Evolutionary conservation across 164 flowering plant genomes (phyloP), one percentile per base, ranked within the genome.

Genomic region (Annona squamosa): DNA sequence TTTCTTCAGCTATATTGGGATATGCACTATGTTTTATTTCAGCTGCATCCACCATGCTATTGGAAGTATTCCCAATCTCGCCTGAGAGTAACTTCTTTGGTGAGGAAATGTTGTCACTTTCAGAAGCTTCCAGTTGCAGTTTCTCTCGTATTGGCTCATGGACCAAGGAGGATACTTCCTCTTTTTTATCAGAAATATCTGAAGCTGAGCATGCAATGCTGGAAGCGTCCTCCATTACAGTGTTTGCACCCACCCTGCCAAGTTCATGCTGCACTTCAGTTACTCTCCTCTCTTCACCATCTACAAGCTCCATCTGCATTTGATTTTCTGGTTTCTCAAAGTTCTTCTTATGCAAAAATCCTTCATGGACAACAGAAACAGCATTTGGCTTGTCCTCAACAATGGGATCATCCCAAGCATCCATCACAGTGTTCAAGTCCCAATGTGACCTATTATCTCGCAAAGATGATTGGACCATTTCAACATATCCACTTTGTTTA

Each of bases 371-470:
- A 61, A 19, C 63, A 48, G 59, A 71, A 57, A 48, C 48, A 70
- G 16, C 68, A 68, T 52, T 42, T 57, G 43, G 67, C 48, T 73
- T 46, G 65, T 79, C 71, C 67, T 56, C 76, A 48, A 46, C 74
- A 78, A 44, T 5, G 26, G 73, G 26, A 82, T 77, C 81, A 77
- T 77, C 85, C 93, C 93, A 91, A 26, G 83, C 87, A 71, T 90
- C 91, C 89, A 89, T 87, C 26, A 72, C 77, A 63, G 81, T 78
- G 69, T 91, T 91, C 67, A 91, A 74, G 80, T 91, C 93, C 93
- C 93, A 91, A 66, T 82, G 82, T 41, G 79, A 79, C 74, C 93
- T 77, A 48, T 75, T 85, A 73, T 84, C 91, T 63, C 81, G 83
- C 2, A 74, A 74, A 63, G 72, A 65, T 46, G 68, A 61, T 18